These are phyloP conservation scores for Linum lewisii DNA, from an alignment of 345 rosid species.

Conservation along the genomic window DNA sequence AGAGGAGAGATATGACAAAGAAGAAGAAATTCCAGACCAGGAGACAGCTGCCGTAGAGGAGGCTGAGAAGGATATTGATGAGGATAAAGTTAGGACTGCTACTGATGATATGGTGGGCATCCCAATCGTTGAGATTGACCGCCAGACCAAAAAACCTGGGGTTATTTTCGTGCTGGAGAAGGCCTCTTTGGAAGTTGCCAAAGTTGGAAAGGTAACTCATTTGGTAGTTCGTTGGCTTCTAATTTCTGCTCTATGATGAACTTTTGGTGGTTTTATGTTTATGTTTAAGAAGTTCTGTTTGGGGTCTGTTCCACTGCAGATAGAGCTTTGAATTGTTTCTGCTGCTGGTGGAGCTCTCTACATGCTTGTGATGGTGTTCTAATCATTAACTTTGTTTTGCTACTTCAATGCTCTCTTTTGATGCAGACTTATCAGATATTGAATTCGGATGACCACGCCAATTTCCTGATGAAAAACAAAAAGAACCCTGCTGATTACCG, in stretches of 20 bases:
- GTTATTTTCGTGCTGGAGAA: constrained; percentile 72
- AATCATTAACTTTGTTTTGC: no score
- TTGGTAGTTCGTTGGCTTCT: not conserved
- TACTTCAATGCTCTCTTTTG: not conserved
- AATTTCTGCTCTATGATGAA: not conserved
- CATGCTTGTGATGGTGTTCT: not conserved
- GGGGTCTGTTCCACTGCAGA: no score
- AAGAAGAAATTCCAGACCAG: constrained; percentile 7
- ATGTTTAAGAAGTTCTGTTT: no score
- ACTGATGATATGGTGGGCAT: constrained; percentile 39
- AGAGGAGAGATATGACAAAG: constrained; percentile 3
- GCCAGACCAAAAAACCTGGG: constrained; percentile 26
- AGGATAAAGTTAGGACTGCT: constrained; percentile 14
- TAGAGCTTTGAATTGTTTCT: no score
- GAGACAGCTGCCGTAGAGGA: constrained; percentile 18
- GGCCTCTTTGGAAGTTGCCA: constrained; percentile 85
- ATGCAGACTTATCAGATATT: constrained; percentile 70
- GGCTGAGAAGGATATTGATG: constrained; percentile 17
- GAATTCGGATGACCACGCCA: constrained; percentile 79
- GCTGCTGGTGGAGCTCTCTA: no score
- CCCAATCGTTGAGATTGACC: constrained; percentile 32
- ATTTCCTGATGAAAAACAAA: constrained; percentile 60
- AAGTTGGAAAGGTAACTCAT: constrained; percentile 75
- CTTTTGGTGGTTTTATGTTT: not conserved
- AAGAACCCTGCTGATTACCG: constrained; percentile 75